Percentiles rank a stretch among this genome's conserved stretches.
Conservation (phyloP, 2,329 filamentous ascomycete genomes). For the Colletotrichum sp. region DNA sequence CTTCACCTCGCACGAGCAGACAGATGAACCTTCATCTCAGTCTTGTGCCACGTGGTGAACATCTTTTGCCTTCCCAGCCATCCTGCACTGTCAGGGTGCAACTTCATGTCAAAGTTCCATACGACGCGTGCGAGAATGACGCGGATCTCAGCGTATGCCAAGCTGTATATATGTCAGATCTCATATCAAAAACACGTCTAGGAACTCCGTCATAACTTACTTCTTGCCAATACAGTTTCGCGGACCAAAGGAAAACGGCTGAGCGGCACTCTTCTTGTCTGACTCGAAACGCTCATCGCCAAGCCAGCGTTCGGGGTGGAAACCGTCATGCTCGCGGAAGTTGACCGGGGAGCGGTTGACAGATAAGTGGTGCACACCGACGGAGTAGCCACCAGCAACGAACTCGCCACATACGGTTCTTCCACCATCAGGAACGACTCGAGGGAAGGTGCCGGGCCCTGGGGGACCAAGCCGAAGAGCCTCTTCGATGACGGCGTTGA, state of each 20-base stretch:
- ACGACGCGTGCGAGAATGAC: conserved; percentile 6
- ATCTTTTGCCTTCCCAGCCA: conserved; percentile 36
- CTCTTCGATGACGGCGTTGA: conserved; percentile 47
- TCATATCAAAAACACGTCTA: background rate
- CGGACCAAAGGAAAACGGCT: conserved; percentile 54
- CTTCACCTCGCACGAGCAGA: background rate
- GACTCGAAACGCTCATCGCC: conserved; percentile 7
- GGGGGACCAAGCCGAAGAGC: conserved; percentile 44
- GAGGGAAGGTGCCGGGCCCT: conserved; percentile 26
- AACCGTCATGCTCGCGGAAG: conserved; percentile 1
- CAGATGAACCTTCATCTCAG: conserved; percentile 12
- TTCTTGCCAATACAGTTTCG: conserved; percentile 57
- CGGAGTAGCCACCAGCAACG: conserved; percentile 40
- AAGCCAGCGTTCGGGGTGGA: conserved; percentile 12
- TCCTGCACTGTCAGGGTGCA: conserved; percentile 27
- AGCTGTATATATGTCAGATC: background rate
- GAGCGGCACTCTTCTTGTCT: conserved; percentile 45
- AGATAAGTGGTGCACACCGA: conserved; percentile 28
- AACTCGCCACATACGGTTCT: conserved; percentile 32
- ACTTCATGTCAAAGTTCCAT: conserved; percentile 18
- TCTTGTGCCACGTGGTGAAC: conserved; percentile 19
- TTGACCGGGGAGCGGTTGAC: conserved; percentile 31
- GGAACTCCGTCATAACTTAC: conserved; percentile 32
- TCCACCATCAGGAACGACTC: conserved; percentile 36
- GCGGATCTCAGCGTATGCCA: conserved; percentile 15